These are phyloP conservation scores for Eucalyptus decipiens DNA, from an alignment of 345 rosid species.

Conservation along the genomic window DNA sequence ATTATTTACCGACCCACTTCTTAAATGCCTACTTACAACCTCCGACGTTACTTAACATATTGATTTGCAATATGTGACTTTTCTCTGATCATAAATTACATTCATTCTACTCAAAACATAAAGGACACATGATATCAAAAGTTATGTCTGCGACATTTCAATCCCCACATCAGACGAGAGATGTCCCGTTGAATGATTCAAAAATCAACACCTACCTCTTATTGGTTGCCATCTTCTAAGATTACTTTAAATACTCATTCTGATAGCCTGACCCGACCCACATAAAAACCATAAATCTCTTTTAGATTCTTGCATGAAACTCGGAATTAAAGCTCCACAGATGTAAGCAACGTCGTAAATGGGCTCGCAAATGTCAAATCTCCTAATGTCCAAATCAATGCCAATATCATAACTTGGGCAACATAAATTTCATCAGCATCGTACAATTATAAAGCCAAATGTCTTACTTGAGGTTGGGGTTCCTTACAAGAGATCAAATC, in stretches of 20 bases:
- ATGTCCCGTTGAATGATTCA: not conserved
- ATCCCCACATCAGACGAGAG: not conserved
- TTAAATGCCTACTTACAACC: not conserved
- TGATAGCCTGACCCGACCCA: fast-evolving
- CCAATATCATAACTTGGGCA: not conserved
- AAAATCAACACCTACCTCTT: fast-evolving
- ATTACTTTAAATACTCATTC: not conserved
- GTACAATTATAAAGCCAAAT: not conserved
- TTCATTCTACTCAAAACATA: fast-evolving
- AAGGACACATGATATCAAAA: not conserved
- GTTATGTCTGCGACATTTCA: fast-evolving
- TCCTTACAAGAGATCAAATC: not conserved
- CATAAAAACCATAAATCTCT: not conserved
- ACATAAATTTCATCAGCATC: not conserved
- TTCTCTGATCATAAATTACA: fast-evolving
- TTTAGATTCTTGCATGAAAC: not conserved
- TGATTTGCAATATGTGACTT: not conserved
- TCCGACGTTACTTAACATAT: not conserved
- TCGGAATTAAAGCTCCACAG: not conserved
- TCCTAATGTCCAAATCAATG: not conserved
- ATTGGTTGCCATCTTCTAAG: not conserved
- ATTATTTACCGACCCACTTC: not conserved
- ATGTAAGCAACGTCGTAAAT: not conserved
- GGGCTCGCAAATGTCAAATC: not conserved
- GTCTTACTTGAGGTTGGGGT: not conserved